Percentiles rank a stretch among this genome's conserved stretches.
These are phyloP conservation scores for Hemileia vastatrix DNA, from an alignment of 1,284 basidiomycete species.

Conservation along the genomic window DNA sequence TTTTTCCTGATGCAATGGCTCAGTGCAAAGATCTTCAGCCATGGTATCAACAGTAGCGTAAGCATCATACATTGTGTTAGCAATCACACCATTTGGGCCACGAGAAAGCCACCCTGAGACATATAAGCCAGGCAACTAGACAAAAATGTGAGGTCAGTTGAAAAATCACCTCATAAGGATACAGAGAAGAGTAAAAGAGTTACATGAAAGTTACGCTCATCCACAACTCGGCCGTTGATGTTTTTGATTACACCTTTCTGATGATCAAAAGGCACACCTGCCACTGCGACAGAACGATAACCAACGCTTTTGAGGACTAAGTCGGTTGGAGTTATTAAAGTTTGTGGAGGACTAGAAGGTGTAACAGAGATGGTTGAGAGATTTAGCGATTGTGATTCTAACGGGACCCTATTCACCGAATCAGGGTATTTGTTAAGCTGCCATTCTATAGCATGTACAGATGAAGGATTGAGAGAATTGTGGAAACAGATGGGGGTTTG, in stretches of 20 bases:
- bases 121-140: constrained; percentile 59
- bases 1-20: not conserved
- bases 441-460: constrained; percentile 2
- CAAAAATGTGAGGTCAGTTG: not conserved
- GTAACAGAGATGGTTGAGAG: not conserved
- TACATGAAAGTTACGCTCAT: constrained; percentile 27
- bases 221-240: constrained; percentile 44
- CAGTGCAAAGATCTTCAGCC: not conserved
- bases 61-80: constrained; percentile 87
- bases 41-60: constrained; percentile 67
- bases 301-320: constrained; percentile 82
- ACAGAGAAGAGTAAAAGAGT: not conserved
- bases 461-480: not conserved
- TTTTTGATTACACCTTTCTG: constrained; percentile 43
- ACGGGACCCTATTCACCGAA: not conserved
- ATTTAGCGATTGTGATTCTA: not conserved
- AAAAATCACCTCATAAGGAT: constrained; percentile 45
- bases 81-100: constrained; percentile 85
- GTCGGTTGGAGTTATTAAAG: constrained; percentile 55
- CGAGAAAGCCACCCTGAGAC: constrained; percentile 87
- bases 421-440: not conserved
- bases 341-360: constrained; percentile 33
- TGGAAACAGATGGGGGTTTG: constrained; percentile 5
- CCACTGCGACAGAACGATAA: constrained; percentile 54
- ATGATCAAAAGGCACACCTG: constrained; percentile 46